Base-by-base conservation (phyloP, 768 basidiomycete genomes). In the Mycena galopus region DNA sequence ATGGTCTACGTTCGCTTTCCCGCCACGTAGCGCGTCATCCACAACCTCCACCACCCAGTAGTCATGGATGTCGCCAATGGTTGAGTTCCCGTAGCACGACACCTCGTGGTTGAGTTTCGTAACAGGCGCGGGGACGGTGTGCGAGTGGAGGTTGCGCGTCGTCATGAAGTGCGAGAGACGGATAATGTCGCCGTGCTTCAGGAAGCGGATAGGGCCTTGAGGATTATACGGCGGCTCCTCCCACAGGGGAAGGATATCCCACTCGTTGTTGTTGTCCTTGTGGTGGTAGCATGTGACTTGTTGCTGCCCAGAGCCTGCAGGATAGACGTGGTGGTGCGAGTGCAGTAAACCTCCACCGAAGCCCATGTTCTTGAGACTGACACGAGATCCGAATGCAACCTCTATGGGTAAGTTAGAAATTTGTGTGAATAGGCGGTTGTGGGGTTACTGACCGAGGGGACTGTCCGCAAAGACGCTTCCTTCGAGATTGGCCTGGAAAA, bases 211-310 rank as follows among this genome's bases (percentile, higher is more conserved):
- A 4, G 89, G 88, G 57, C 87, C 90, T 61, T 93, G 88, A 7
- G 89, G 90, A 76, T 95, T 87, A 78, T 92, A 89, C 1, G 82
- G 80, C 0, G 89, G 30, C 70, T 93, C 90, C 50, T 93, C 89
- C 98, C 97, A 98, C 0, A 85, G 86, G 9, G 96, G 96, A 4
- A 92, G 86, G 75, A 99, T 79, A 17, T 84, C 77, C 94, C 96
- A 98, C 50, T 98, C 87, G 84, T 99, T 99, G 88, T 99, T 99
- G 62, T 91, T 91, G 79, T 99, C 98, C 84, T 98, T 98, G 90
- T 99, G 99, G 84, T 99, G 98, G 81, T 99, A 99, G 83, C 98
- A 99, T 0, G 98, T 99, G 4, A 99, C 92, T 81, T 99, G 98
- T 78, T 99, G 98, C 79, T 99, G 98, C 65, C 86, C 86, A 0